These are phyloP conservation scores for Raphanus raphanistrum DNA, from an alignment of 345 rosid genomes.

Conservation along the genomic window DNA sequence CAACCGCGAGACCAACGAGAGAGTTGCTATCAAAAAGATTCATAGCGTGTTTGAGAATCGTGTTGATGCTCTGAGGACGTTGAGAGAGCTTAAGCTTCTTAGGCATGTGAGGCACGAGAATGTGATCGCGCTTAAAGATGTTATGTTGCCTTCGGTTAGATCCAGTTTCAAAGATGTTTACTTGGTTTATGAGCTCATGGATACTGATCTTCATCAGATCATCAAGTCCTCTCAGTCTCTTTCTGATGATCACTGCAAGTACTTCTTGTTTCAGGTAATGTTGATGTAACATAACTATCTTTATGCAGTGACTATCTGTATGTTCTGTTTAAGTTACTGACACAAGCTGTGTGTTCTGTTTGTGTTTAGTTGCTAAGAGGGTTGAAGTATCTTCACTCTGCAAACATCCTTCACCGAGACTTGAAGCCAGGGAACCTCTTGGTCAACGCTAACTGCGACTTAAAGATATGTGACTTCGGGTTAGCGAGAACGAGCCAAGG, in stretches of 20 bases:
- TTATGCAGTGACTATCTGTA: too few species aligned
- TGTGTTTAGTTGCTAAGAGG: conserved; percentile 69
- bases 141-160: conserved; percentile 73
- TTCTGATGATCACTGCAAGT: conserved; percentile 78
- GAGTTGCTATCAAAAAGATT: conserved; percentile 83
- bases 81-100: conserved; percentile 79
- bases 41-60: conserved; percentile 76
- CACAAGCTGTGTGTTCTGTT: background rate
- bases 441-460: conserved; percentile 82
- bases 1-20: conserved; percentile 72
- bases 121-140: conserved; percentile 80
- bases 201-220: conserved; percentile 84
- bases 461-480: conserved; percentile 87
- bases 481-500: conserved; percentile 78
- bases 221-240: conserved; percentile 82
- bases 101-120: conserved; percentile 80
- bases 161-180: conserved; percentile 82
- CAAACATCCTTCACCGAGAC: conserved; percentile 90
- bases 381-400: conserved; percentile 83
- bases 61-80: conserved; percentile 72
- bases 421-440: conserved; percentile 90
- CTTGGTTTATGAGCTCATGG: conserved; percentile 90
- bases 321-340: background rate
- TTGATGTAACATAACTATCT: too few species aligned
- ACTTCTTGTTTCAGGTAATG: conserved; percentile 52